Base-by-base conservation (phyloP, 129 eudicot species). In the Chrysanthemum seticuspe region DNA sequence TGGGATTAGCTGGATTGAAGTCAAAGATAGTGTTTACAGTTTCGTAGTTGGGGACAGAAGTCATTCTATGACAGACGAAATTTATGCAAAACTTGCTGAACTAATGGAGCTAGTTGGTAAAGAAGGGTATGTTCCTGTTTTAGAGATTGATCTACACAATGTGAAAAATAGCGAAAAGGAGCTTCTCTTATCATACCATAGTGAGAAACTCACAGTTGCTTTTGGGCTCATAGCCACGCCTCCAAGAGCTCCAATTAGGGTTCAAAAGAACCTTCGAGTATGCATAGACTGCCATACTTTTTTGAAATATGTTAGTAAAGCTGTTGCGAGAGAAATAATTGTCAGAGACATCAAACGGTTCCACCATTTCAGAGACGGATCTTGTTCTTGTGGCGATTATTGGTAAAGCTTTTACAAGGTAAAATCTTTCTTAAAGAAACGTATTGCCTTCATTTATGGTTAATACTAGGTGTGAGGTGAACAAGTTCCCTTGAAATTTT, bases 131-230 rank as follows among this genome's bases (percentile, higher is more conserved):
- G 91, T 81, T 72, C 97, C 98, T 23, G 51, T 82, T 75, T 13
- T 86, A 62, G 97, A 94, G 74, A 86, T 65, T 7, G 98, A 90
- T 77, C 85, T 94, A 29, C 97, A 90, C 62, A 85, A 90, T 78
- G 97, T 94, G 53, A 74, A 62, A 45, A 67, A 59, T 61, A 76
- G 80, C 27, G 89, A 94, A 75, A 94, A 94, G 81, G 97, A 94
- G 80, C 36, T 76, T 57, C 89, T 94, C 61, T 86, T 94, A 29
- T 83, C 84, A 1, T 75, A 76, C 58, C 98, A 94, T 55, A 90
- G 97, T 73, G 98, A 93, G 77, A 93, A 93, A 66, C 97, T 93
- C 54, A 97, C 98, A 3, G 96, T 93, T 45, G 97, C 98, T 34
- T 93, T 90, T 75, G 98, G 85, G 71, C 83, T 93, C 19, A 78